Conservation (phyloP, 2,329 filamentous ascomycete species). For the Malbranchea zuffiana region DNA sequence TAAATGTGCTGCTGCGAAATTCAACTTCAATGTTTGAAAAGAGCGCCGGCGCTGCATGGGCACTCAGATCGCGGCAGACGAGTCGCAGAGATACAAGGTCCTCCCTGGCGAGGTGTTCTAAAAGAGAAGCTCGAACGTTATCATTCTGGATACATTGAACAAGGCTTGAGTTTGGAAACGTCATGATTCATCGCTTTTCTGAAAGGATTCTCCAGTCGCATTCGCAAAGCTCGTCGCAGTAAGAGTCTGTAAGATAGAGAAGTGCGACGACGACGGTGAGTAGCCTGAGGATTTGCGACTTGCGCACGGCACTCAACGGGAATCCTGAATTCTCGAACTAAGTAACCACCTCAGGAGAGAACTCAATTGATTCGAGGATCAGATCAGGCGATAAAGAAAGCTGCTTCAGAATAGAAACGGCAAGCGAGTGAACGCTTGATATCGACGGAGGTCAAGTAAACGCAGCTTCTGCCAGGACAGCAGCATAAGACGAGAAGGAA, state of each 20-base stretch:
- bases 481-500: background rate
- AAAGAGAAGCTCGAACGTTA: slow-evolving; percentile 24
- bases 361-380: no score
- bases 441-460: background rate
- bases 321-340: background rate
- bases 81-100: slow-evolving; percentile 29
- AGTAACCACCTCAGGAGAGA: background rate
- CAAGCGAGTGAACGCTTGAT: no score
- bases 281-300: background rate
- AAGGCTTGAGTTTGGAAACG: slow-evolving; percentile 19
- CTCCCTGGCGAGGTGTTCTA: slow-evolving; percentile 22
- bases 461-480: background rate
- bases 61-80: slow-evolving; percentile 27
- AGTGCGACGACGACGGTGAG: background rate
- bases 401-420: no score
- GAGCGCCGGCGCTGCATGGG: slow-evolving; percentile 25
- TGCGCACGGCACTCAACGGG: background rate
- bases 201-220: slow-evolving; percentile 2
- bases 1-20: slow-evolving; percentile 58
- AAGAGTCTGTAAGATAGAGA: background rate
- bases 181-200: slow-evolving; percentile 4
- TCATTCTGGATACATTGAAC: slow-evolving; percentile 29
- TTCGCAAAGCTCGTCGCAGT: background rate
- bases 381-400: background rate
- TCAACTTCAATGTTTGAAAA: slow-evolving; percentile 37